These are phyloP conservation scores for Phoma herbarum DNA, from an alignment of 2,329 filamentous ascomycete genomes.

Conservation along the genomic window DNA sequence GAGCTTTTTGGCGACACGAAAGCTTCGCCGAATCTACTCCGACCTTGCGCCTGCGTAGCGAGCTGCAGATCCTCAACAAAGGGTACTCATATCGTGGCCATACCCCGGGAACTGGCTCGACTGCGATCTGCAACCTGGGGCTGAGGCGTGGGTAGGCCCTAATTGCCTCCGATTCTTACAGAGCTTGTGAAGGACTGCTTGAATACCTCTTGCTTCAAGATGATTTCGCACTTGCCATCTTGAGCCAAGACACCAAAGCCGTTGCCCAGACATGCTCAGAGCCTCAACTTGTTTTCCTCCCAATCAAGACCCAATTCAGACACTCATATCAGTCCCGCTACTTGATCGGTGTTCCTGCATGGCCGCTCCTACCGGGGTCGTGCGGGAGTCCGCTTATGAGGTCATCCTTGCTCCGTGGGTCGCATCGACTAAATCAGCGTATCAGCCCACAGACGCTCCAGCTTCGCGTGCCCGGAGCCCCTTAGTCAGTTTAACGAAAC, in stretches of 20 bases:
- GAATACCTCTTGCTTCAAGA: neutral
- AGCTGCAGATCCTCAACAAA: slow-evolving; percentile 6
- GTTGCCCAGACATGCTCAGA: slow-evolving; percentile 11
- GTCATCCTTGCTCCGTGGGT: slow-evolving; percentile 22
- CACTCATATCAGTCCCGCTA: slow-evolving; percentile 9
- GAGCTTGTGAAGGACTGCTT: no score
- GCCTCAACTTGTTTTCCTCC: slow-evolving; percentile 14
- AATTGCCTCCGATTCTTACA: neutral
- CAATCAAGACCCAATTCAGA: neutral
- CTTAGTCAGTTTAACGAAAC: slow-evolving; percentile 19
- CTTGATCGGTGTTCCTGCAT: slow-evolving; percentile 16
- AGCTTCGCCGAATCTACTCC: slow-evolving; percentile 20
- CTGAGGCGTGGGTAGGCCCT: neutral
- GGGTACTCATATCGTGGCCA: neutral
- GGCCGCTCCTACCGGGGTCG: slow-evolving; percentile 7
- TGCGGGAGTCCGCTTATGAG: slow-evolving; percentile 14
- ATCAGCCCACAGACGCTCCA: slow-evolving; percentile 22
- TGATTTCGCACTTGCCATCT: neutral
- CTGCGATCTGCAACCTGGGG: no score
- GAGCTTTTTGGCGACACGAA: slow-evolving; percentile 3
- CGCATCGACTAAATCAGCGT: slow-evolving; percentile 17
- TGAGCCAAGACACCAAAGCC: slow-evolving; percentile 6
- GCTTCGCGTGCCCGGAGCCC: slow-evolving; percentile 12
- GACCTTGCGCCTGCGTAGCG: slow-evolving; percentile 3
- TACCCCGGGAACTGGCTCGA: neutral